These are phyloP conservation scores for Pisolithus orientalis DNA, from an alignment of 768 basidiomycete species.

Conservation along the genomic window DNA sequence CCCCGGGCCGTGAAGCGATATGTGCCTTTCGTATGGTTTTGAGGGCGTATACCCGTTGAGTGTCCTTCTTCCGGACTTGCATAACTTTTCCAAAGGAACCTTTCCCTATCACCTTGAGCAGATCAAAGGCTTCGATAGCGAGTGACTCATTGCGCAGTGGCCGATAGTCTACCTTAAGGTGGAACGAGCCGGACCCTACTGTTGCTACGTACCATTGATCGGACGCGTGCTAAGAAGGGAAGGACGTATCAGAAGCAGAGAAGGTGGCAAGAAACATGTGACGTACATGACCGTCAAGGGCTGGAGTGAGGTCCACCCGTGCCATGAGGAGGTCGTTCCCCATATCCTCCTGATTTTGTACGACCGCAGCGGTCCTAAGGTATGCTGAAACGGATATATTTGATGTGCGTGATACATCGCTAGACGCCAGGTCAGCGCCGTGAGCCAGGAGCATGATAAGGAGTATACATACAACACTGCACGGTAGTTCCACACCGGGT, in stretches of 20 bases:
- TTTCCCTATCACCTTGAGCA: slow-evolving; percentile 97
- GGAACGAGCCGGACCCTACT: slow-evolving; percentile 85
- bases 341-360: slow-evolving; percentile 85
- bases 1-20: slow-evolving; percentile 91
- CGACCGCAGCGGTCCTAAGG: slow-evolving; percentile 71
- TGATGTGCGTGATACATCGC: slow-evolving; percentile 92
- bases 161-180: slow-evolving; percentile 93
- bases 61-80: slow-evolving; percentile 99
- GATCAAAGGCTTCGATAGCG: slow-evolving; percentile 94
- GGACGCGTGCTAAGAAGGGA: slow-evolving; percentile 53
- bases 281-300: slow-evolving; percentile 70
- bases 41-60: slow-evolving; percentile 93
- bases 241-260: slow-evolving; percentile 7
- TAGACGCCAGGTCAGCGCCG: slow-evolving; percentile 26
- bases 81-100: slow-evolving; percentile 98
- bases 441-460: background rate
- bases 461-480: slow-evolving; percentile 77
- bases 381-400: slow-evolving; percentile 91
- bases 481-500: slow-evolving; percentile 92
- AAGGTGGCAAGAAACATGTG: background rate
- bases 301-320: slow-evolving; percentile 84
- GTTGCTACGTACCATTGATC: slow-evolving; percentile 89
- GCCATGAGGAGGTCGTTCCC: slow-evolving; percentile 94
- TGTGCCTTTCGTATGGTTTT: slow-evolving; percentile 99
- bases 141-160: slow-evolving; percentile 77